Base-by-base conservation (phyloP, 129 eudicot species). In the Helianthus tuberosus region DNA sequence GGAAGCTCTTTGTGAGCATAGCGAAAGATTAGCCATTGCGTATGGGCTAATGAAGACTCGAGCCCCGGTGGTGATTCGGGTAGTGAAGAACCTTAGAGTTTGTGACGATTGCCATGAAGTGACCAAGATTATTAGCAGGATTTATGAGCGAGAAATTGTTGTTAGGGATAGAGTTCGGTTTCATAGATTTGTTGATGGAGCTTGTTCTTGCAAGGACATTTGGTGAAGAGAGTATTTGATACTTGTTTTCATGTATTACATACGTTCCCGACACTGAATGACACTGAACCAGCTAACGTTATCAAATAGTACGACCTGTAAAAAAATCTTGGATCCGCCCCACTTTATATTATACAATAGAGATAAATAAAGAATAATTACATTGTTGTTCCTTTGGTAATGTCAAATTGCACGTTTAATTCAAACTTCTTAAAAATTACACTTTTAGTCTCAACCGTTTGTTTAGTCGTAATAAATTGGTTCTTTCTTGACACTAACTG, bases 81-180 rank as follows among this genome's bases (percentile, higher is more conserved):
- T 88, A n/a, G 83, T 81, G 60, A 88, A 88, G 76, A 88, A 88
- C 63, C 86, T 88, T 4, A 73, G 91, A 55, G 91, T 84, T 41
- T 88, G 95, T 67, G 83, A 14, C 0, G 95, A 88, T 53, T 88
- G 95, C 71, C 91, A 88, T 86, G 90, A 88, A 81, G 95, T 88
- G 59, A 88, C 86, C 13, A 88, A 88, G 87, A 85, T 71, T 43
- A 83, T 88, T 29, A 88, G 95, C 35, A 79, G 27, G 67, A 32
- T 85, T 41, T 88, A 88, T 68, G 79, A 50, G 25, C 75, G 91
- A 69, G 95, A 85, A 68, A 88, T 88, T 38, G 25, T 85, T 59
- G 91, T 88, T 29, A 85, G 95, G 77, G 95, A 88, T 23, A 58
- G 91, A 64, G 67, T 85, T 81, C 81, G 90, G 68, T 88, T 88